Conservation (phyloP, 352 stramenopile species). For the Pythium biforme region DNA sequence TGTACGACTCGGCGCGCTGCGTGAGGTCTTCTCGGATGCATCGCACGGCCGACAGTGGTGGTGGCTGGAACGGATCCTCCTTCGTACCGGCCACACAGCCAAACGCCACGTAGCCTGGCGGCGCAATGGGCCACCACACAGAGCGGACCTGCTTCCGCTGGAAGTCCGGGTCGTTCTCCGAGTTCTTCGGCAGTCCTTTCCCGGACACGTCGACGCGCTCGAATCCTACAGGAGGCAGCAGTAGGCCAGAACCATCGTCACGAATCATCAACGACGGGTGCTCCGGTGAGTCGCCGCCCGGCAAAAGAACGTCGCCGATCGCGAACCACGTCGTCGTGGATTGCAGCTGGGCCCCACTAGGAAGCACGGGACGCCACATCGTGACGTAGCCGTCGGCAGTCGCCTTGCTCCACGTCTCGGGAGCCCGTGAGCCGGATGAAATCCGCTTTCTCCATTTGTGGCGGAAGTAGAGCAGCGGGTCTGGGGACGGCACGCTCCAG, state of each 20-base stretch:
- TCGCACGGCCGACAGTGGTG: slow-evolving; percentile 42
- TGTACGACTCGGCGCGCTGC: slow-evolving; percentile 53
- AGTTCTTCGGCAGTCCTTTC: slow-evolving; percentile 79
- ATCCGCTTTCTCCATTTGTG: slow-evolving; percentile 75
- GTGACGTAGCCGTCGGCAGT: slow-evolving; percentile 56
- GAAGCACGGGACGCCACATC: slow-evolving; percentile 67
- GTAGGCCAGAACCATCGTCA: slow-evolving; percentile 47
- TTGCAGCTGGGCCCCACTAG: slow-evolving; percentile 37
- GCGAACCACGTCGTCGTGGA: slow-evolving; percentile 54
- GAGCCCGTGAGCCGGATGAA: not conserved
- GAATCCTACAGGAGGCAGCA: slow-evolving; percentile 68
- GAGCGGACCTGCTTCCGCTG: slow-evolving; percentile 83
- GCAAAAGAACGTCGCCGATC: slow-evolving; percentile 69
- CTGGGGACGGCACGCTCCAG: slow-evolving; percentile 77
- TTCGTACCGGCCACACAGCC: slow-evolving; percentile 80
- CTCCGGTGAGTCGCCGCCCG: slow-evolving; percentile 56
- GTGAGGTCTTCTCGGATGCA: slow-evolving; percentile 83
- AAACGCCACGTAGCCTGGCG: slow-evolving; percentile 70
- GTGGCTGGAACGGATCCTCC: slow-evolving; percentile 73
- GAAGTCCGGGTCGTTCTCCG: slow-evolving; percentile 66
- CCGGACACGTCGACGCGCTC: slow-evolving; percentile 82
- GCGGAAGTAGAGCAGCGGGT: slow-evolving; percentile 74
- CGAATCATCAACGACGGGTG: slow-evolving; percentile 56
- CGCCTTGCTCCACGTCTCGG: slow-evolving; percentile 40
- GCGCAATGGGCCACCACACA: slow-evolving; percentile 81